Conservation (phyloP, 306 rosid genomes). For the Dicorynia guianensis region DNA sequence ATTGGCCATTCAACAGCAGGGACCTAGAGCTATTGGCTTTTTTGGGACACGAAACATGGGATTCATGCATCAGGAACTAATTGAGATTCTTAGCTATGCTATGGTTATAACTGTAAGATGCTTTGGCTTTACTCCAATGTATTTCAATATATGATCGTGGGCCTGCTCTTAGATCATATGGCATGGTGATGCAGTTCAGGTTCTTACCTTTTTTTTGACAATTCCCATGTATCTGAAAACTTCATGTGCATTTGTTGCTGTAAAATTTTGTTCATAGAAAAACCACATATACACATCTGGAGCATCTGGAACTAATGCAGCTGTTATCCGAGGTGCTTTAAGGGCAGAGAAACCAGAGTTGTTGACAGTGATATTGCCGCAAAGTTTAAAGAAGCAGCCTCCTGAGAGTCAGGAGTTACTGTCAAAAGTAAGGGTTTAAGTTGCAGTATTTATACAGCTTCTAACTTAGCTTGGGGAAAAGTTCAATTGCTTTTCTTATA, state of each 20-base stretch:
- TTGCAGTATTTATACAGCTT: constrained; percentile 5
- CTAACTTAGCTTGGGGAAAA: no score
- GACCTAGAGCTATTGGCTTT: constrained; percentile 73
- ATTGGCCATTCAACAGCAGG: constrained; percentile 99
- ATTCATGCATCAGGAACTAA: constrained; percentile 80
- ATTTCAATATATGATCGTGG: constrained; percentile 22
- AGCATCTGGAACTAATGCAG: constrained; percentile 99
- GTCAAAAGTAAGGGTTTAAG: constrained; percentile 74
- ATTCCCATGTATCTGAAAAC: constrained; percentile 14
- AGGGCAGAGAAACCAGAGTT: constrained; percentile 99
- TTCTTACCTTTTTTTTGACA: constrained; percentile 14
- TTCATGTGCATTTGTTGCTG: constrained; percentile 38
- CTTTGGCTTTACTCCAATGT: constrained; percentile 1
- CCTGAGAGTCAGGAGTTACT: constrained; percentile 99
- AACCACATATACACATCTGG: constrained; percentile 98
- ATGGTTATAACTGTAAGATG: constrained; percentile 75
- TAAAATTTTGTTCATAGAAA: constrained; percentile 64
- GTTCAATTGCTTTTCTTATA: constrained; percentile 5
- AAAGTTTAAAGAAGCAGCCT: constrained; percentile 92
- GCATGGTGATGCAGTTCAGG: neutral
- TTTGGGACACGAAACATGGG: constrained; percentile 80
- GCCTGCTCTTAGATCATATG: neutral
- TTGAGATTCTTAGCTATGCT: constrained; percentile 98
- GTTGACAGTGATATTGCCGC: constrained; percentile 97
- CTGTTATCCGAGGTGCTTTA: constrained; percentile 98